Evolutionary conservation across 768 basidiomycete genomes (phyloP), one percentile per base, ranked within the genome.

Genomic region (Lactarius sp.): DNA sequence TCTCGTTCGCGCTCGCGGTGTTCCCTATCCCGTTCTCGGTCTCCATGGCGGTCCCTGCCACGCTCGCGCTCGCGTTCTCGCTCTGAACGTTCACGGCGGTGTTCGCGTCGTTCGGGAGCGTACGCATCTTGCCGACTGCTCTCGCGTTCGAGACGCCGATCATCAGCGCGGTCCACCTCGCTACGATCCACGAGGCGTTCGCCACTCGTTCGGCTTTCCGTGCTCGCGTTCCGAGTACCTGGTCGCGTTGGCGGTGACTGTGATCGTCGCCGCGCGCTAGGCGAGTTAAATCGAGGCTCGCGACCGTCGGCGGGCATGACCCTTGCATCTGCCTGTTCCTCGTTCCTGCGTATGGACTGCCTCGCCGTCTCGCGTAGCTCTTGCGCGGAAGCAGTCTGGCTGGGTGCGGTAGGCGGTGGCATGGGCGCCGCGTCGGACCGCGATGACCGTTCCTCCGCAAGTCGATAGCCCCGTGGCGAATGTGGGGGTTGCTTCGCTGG

Each of bases 351-450:
- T 42, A 77, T 73, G 18, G 83, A 80, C 70, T 88, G 86, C 69
- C 86, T 88, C 6, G 90, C 90, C 2, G 87, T 90, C 71, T 89
- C 88, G 55, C 91, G 81, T 16, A 92, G 79, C 69, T 90, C 90
- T 68, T 91, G 88, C 1, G 90, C 89, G 10, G 87, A 88, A 6
- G 78, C 75, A 0, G 90, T 91, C 69, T 91, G 88, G 69, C 90
- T 92, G 2, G 91, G 91, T 53, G 79, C 84, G 31, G 77, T 79
- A 18, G 91, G 91, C 4, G 92, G 91, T 13, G 87, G 88, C 90
- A 93, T 92, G 1, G 82, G 79, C n/a, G 70, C 72, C 36, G 70
- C 56, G 1, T 79, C 80, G 16, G 69, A 67, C 34, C 78, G 77
- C 27, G 70, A 61, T 41, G 68, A 67, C 52, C 75, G 76, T 42